Base-by-base conservation (phyloP, 2,329 filamentous ascomycete genomes). In the Graphiopsis chlorocephala region DNA sequence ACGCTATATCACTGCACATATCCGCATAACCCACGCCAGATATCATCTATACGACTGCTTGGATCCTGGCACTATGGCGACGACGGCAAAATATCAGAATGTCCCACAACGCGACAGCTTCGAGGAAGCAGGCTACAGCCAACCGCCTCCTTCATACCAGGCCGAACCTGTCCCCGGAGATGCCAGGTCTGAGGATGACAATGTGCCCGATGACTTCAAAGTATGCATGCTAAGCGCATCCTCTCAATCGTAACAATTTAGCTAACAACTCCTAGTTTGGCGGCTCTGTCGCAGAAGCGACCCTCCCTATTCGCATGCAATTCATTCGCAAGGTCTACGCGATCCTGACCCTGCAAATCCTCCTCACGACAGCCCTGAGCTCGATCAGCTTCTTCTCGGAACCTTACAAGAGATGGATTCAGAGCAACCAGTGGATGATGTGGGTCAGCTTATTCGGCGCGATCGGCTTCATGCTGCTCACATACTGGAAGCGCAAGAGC, bases 181-280 rank as follows among this genome's bases (percentile, higher is more conserved):
- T 52, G 88, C 92, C 60, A 88, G 93, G 72, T 85, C 84, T 76
- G 93, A 93, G 78, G 88, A 93, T 75, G 94, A 97, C 80, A 96
- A 97, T 74, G 77, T 98, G 52, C 94, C 94, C 1, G 94, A 98
- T 81, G 94, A 98, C 79, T 98, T 98, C 87, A 98, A 97, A 85
- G 90, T 91, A 52, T 17, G 63, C 15, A 29, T 15, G 3, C 3
- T 6, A 38, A 7, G 20, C 3, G 20, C 17, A 20, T 38, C 12
- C 1, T 3, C 29, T 10, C 3, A 7, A 15, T 29, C 29, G 31
- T n/a, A 56, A n/a, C 5, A 50, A 50, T n/a, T 20, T 61, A 62
- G 63, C 67, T 70, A 64, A 59, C 31, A 33, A 17, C n/a, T 52
- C 63, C 65, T 74, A 92, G 91, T 98, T 96, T 75, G 95, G 94